Evolutionary conservation across 495 filamentous ascomycete genomes (phyloP), one percentile per base, ranked within the genome.

Genomic region (Staphylotrichum longicolle): DNA sequence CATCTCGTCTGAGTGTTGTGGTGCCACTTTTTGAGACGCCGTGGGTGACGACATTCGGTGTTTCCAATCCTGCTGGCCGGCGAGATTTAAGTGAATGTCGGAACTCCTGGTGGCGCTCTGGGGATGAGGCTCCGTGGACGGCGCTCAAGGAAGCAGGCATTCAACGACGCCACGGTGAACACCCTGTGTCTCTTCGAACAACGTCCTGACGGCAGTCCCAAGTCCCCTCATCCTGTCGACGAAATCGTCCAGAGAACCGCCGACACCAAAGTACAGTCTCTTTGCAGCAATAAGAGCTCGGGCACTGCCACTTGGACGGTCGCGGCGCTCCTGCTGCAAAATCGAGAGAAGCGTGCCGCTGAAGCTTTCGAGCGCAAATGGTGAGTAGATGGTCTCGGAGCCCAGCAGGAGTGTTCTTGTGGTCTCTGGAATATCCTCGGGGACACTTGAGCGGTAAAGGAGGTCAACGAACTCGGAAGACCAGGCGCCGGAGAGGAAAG

Each of bases 381-480:
- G 91, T 0, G 90, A 93, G 75, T 98, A 98, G 44, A 98, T 97
- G 6, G 94, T 98, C 75, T 98, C 94, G 20, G 91, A 92, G 0
- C 90, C 94, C 34, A 98, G 77, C 11, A 96, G 75, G 27, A 94
- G 73, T 5, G 79, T 75, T 33, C 57, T 61, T 52, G 64, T 59
- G 50, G 64, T 58, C 11, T 63, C 58, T 6, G 58, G 60, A 41
- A 14, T 65, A 60, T 14, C 62, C 61, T 48, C 64, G 47, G 67
- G 48, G 63, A 68, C 14, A 4, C 40, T 47, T 4, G 49, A 70
- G 60, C 52, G 71, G 61, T 64, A 78, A 20, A 88, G 72, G 40
- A 91, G 70, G 12, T 81, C 74, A 32, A 88, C 76, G 64, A 93
- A 91, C 14, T 83, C 83, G 0, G 78, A 64, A 1, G 88, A 85